These are phyloP conservation scores for Magnaporthales sp. DNA, from an alignment of 2,329 filamentous ascomycete species.

Conservation along the genomic window DNA sequence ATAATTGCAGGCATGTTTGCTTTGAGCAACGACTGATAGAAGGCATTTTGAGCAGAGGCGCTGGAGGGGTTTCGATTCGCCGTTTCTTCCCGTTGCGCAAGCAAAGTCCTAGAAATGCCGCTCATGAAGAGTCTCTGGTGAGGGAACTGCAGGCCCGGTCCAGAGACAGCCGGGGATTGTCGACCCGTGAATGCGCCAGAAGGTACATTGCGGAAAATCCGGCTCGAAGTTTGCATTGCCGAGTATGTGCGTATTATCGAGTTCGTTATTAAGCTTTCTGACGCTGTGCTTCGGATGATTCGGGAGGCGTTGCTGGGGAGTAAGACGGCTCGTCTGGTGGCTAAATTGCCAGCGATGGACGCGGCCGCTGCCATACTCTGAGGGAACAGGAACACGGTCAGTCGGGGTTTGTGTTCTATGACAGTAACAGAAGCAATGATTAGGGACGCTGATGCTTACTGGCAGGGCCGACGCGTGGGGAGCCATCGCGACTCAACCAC, in stretches of 20 bases:
- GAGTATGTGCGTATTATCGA: not conserved
- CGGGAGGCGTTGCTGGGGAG: not conserved
- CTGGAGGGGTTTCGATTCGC: slow-evolving; percentile 90
- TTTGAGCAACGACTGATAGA: slow-evolving; percentile 84
- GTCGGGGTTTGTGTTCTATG: not conserved
- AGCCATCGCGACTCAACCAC: not conserved
- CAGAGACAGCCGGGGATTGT: not conserved
- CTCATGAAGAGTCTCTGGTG: slow-evolving; percentile 15
- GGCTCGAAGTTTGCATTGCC: not conserved
- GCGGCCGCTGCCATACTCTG: not conserved
- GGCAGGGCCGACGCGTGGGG: not conserved
- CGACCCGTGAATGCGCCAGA: not conserved
- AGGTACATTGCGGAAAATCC: not conserved
- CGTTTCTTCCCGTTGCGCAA: slow-evolving; percentile 80
- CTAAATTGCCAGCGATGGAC: not conserved
- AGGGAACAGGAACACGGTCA: not conserved
- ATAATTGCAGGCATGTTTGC: slow-evolving; percentile 92
- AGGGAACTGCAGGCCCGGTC: not conserved
- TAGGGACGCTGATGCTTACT: not conserved
- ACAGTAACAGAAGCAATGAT: not conserved
- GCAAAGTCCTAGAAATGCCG: slow-evolving; percentile 51
- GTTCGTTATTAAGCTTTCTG: not conserved
- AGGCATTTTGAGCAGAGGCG: slow-evolving; percentile 81
- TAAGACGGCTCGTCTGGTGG: not conserved
- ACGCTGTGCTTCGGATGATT: not conserved